A percentile compares a stretch with the other conserved stretches of the same genome.
Conservation (phyloP, 805 yeast species). For the Starmerella potacharoeniae region DNA sequence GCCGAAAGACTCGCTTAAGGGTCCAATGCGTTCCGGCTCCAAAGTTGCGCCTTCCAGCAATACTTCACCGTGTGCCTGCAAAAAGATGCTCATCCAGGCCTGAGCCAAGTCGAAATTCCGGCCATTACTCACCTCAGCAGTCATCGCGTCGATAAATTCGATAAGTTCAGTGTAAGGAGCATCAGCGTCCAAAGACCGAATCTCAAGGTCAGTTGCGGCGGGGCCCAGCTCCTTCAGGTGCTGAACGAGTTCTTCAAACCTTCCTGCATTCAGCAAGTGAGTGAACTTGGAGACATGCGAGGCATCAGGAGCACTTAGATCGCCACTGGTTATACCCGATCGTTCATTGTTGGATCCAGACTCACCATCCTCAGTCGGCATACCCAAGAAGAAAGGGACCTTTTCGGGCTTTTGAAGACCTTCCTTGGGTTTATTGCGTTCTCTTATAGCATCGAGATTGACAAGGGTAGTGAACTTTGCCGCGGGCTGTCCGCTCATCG, state of each 20-base stretch:
- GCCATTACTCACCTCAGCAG: conserved; percentile 45
- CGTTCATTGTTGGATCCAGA: conserved; percentile 3
- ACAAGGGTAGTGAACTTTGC: conserved; percentile 65
- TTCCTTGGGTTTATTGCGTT: conserved; percentile 81
- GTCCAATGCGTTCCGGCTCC: conserved; percentile 7
- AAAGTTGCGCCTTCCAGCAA: conserved; percentile 30
- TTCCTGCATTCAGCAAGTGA: conserved; percentile 10
- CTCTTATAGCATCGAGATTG: conserved; percentile 72
- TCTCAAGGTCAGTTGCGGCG: conserved; percentile 70
- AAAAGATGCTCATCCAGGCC: conserved; percentile 64
- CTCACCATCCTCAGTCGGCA: conserved; percentile 27
- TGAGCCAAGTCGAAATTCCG: conserved; percentile 65
- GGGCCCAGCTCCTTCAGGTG: conserved; percentile 57
- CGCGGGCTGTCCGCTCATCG: conserved; percentile 69
- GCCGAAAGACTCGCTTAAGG: conserved; percentile 36
- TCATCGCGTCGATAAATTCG: conserved; percentile 56
- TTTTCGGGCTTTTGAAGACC: conserved; percentile 75
- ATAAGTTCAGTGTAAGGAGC: conserved; percentile 60
- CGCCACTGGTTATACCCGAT: not conserved
- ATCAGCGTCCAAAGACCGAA: conserved; percentile 55
- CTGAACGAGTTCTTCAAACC: conserved; percentile 42
- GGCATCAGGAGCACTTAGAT: conserved; percentile 17
- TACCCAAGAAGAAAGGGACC: conserved; percentile 63
- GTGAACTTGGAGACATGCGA: conserved; percentile 20
- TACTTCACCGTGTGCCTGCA: conserved; percentile 75